Evolutionary conservation across 805 yeast species (phyloP), one percentile per base, ranked within the genome.

Genomic region (Candida nanaspora): DNA sequence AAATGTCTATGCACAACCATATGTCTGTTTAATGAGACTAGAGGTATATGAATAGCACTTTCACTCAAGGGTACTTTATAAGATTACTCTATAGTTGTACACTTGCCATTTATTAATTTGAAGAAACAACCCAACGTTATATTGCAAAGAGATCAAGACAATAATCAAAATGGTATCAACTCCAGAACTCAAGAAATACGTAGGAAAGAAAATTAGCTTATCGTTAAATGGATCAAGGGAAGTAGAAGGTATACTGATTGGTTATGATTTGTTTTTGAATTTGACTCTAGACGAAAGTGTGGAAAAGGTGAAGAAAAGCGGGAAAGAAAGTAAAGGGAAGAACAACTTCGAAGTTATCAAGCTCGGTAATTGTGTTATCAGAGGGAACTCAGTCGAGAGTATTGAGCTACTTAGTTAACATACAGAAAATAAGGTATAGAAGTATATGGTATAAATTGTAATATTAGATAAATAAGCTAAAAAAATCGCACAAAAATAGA

Each of bases 221-320:
- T 84, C 82, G 48, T 69, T 91, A 44, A 87, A 86, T 58, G 94
- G 95, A 2, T 65, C 83, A 13, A 70, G 97, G 38, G 75, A 74
- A 49, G 76, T 91, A 1, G 74, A 76, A n/a, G 98, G 98, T 2
- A 74, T 76, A 11, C 70, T 91, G 41, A 69, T 86, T 51, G 98
- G 98, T 2, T 91, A 79, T 58, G 98, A 91, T 56, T 75, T 78
- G 22, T 65, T 65, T 36, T 41, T 65, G 32, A 65, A 65, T 40
- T 43, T 65, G 38, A 63, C 66, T 15, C 31, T 65, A 19, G 52
- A 51, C 43, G 57, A 51, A 27, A 52, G 53, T 5, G 52, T 52
- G 19, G 55, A 55, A 34, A 21, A 39, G 22, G 38, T 46, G 6
- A 22, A 28, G 2, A 4, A 33, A 11, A 41, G 43, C 20, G 38